Conservation (phyloP, 169 alveolate species). For the Cryptosporidium xiaoi region DNA sequence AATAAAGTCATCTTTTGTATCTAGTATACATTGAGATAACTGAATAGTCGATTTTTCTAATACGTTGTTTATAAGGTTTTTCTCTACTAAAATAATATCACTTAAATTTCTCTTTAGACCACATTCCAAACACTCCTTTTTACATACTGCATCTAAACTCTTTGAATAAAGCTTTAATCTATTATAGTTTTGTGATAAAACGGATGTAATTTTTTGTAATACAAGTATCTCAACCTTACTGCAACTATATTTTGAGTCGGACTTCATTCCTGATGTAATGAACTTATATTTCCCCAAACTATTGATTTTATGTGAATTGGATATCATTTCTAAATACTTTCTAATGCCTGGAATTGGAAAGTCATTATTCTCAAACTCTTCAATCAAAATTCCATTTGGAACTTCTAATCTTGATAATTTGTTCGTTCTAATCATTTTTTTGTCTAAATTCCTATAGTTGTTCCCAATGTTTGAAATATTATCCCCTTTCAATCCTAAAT, state of each 20-base stretch:
- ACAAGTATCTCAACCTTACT: constrained; percentile 31
- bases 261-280: neutral
- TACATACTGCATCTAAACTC: neutral
- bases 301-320: neutral
- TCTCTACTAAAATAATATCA: neutral
- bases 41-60: constrained; percentile 23
- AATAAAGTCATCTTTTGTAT: neutral
- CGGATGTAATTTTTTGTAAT: constrained; percentile 12
- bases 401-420: neutral
- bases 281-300: neutral
- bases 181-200: constrained; percentile 31
- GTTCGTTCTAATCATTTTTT: neutral
- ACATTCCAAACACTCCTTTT: constrained; percentile 15
- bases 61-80: neutral
- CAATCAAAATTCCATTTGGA: neutral
- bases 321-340: constrained; percentile 5
- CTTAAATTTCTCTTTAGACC: neutral
- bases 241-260: constrained; percentile 11
- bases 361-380: constrained; percentile 5
- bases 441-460: neutral
- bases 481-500: neutral
- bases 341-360: constrained; percentile 66
- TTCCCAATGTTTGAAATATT: neutral
- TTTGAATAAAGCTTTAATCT: neutral
- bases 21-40: constrained; percentile 40